Evolutionary conservation across 805 yeast genomes (phyloP).

Genomic region (Komagataella mondaviorum): DNA sequence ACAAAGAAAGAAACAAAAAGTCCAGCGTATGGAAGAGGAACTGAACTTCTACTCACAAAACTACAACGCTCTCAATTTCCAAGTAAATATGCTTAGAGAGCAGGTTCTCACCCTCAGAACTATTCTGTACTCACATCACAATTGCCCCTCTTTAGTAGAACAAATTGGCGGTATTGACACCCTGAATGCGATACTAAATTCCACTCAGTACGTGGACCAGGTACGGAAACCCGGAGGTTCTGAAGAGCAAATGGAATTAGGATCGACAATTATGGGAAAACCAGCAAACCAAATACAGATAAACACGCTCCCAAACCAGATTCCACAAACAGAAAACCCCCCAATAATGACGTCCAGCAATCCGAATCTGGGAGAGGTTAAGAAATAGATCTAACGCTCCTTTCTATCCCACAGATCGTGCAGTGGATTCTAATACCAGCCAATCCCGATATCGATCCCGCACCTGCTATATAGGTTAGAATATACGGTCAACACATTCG

Average conservation of each 20-base stretch:
- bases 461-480: neutral
- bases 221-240: neutral
- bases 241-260: neutral
- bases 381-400: neutral
- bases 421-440: neutral
- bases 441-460: neutral
- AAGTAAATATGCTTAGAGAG: slow-evolving; percentile 44
- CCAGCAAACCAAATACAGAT: neutral
- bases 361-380: neutral
- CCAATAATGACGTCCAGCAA: neutral
- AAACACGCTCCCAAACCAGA: neutral
- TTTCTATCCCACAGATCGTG: no score
- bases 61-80: slow-evolving; percentile 49
- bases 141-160: slow-evolving; percentile 25
- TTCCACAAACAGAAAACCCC: neutral
- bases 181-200: slow-evolving; percentile 25
- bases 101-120: slow-evolving; percentile 38
- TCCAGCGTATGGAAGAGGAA: slow-evolving; percentile 72
- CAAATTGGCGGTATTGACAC: slow-evolving; percentile 33
- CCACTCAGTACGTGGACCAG: slow-evolving; percentile 14
- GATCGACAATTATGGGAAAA: neutral
- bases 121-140: slow-evolving; percentile 34
- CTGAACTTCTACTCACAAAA: slow-evolving; percentile 56
- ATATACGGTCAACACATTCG: neutral
- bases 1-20: slow-evolving; percentile 82